A percentile compares a stretch with the other conserved stretches of the same genome.
Conservation (phyloP, 2,329 filamentous ascomycete genomes). For the Samsoniella hepiali region DNA sequence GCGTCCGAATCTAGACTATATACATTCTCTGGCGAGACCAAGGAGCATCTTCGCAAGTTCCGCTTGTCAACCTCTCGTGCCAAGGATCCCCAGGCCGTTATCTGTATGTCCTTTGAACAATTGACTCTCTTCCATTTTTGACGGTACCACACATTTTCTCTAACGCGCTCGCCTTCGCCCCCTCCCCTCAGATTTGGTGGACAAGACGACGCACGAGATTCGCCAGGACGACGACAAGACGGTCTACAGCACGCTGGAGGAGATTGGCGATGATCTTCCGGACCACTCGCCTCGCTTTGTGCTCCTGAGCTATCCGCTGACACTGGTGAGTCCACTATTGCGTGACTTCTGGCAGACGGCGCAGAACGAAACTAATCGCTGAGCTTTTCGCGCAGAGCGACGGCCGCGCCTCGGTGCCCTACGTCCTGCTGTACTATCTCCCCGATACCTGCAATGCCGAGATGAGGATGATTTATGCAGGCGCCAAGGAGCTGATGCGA, state of each 20-base stretch:
- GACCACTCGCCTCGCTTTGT: conserved; percentile 90
- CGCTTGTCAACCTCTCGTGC: conserved; percentile 84
- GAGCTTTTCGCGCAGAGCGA: conserved; percentile 54
- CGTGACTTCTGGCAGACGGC: background rate
- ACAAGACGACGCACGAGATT: conserved; percentile 87
- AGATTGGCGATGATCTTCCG: conserved; percentile 83
- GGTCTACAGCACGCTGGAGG: conserved; percentile 76
- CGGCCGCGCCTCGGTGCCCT: conserved; percentile 83
- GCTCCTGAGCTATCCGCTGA: conserved; percentile 86
- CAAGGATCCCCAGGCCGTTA: conserved; percentile 83
- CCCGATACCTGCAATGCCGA: conserved; percentile 87
- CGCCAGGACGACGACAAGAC: conserved; percentile 71
- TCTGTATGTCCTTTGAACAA: conserved; percentile 64
- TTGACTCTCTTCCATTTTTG: no score
- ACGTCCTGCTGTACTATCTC: conserved; percentile 92
- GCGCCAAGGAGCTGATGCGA: conserved; percentile 92
- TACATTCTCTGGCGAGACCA: conserved; percentile 87
- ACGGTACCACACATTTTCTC: no score
- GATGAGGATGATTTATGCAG: conserved; percentile 88
- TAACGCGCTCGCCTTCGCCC: no score
- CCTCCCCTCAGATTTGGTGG: conserved; percentile 69
- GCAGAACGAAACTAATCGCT: background rate
- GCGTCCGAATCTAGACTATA: conserved; percentile 84
- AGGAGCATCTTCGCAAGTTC: conserved; percentile 89
- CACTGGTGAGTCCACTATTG: conserved; percentile 56